Evolutionary conservation across 2,329 filamentous ascomycete species (phyloP), one percentile per base, ranked within the genome.

Genomic region (Hymenoscyphus linearis): DNA sequence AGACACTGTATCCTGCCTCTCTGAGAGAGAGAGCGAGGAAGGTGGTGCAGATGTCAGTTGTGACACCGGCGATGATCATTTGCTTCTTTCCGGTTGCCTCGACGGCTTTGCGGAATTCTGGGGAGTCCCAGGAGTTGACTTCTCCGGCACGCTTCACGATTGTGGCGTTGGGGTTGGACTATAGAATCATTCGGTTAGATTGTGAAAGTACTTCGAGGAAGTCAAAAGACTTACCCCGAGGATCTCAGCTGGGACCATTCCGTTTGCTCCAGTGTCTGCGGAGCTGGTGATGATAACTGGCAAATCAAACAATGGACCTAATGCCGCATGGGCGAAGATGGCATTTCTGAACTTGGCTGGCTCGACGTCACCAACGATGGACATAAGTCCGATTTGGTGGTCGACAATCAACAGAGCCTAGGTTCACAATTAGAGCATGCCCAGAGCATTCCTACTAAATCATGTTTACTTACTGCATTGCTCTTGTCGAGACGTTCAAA

Each of bases 121-220:
- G 67, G 67, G 89, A 91, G 71, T 92, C 89, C 89, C 87, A 91
- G 2, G 89, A 88, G 70, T 91, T 83, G 68, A 92, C 87, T 70
- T 92, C 86, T 44, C 89, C 88, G 63, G 86, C 80, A 36, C 89
- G 85, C 67, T 81, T 78, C 70, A 92, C 82, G 12, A 90, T 76
- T 0, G 88, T 82, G 0, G 85, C 83, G 54, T 83, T 75, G 27
- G 88, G 88, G 70, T 89, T 85, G 82, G 86, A 67, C 50, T 52
- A 52, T 22, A 26, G n/a, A 44, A 22, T 12, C 14, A n/a, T 16
- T 18, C 40, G 14, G 6, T 47, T 47, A 16, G 14, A 16, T 16
- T 47, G 9, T 47, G 14, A 31, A 31, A 9, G 2, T 31, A 4
- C 3, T 31, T 16, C 13, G 40, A 10, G 40, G 40, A n/a, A 22